Evolutionary conservation across 805 yeast species (phyloP), one percentile per base, ranked within the genome.

Genomic region (Yamadazyma tumulicola): DNA sequence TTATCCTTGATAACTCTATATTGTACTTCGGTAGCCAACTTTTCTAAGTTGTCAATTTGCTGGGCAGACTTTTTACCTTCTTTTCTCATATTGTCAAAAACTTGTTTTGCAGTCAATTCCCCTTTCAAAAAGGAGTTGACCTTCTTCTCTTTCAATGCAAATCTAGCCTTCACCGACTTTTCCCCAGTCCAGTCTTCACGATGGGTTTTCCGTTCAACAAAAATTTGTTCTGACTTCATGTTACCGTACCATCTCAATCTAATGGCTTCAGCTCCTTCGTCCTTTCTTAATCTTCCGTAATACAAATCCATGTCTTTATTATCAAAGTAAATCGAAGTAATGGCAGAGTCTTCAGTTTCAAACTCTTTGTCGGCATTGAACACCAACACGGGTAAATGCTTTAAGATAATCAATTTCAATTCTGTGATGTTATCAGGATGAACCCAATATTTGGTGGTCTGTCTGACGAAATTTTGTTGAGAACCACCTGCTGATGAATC

Each of bases 181-280:
- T 93, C 98, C 49, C 99, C 99, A 3, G 99, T 93, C 98, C 98
- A 91, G 68, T 93, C 99, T 62, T 93, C 98, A 61, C 98, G 77
- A 57, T 93, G 98, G 5, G 99, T 93, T 61, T 93, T 93, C 61
- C 98, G 78, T 65, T 93, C 99, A 31, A 91, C 95, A 45, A 93
- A 93, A 37, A 91, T 85, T 26, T 85, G 85, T 48, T 91, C 96
- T 2, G 89, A 74, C 35, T 75, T 72, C 98, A 93, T 93, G 37
- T 96, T 96, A 56, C 99, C 98, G 59, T 93, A 93, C 99, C 99
- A 93, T 69, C 98, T 81, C 55, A 93, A 72, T 65, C 99, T 81
- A 46, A 91, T 88, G 15, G 97, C 97, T 64, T 93, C 98, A 4
- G 98, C 98, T 59, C 98, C 98, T 69, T 93, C 98, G 51, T 87